Evolutionary conservation across 164 flowering plant genomes (phyloP).

Genomic region (Kingdonia uniflora): DNA sequence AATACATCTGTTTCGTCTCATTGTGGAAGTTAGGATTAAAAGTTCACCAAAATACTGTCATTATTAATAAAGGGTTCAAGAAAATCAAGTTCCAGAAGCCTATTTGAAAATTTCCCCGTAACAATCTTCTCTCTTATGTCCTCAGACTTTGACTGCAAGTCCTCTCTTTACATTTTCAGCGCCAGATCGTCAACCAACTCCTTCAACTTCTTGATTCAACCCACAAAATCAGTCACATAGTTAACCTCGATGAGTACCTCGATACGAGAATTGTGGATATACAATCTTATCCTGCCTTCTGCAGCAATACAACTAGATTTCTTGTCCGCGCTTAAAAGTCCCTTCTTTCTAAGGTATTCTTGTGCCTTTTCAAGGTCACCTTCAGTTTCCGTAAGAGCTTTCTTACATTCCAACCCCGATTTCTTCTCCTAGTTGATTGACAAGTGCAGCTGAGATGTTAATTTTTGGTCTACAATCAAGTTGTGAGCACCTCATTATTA

Average conservation of each 20-base stretch:
- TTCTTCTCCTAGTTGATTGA: constrained; percentile 88
- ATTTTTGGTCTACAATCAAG: constrained; percentile 46
- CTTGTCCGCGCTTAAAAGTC: too few species aligned
- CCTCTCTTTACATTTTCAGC: constrained; percentile 93
- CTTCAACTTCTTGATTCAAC: constrained; percentile 74
- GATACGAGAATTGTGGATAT: constrained; percentile 87
- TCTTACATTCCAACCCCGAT: constrained; percentile 99
- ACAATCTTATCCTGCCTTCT: constrained; percentile 85
- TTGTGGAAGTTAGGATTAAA: too few species aligned
- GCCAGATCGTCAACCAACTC: constrained; percentile 92
- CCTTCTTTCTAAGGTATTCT: too few species aligned
- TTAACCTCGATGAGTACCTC: constrained; percentile 93
- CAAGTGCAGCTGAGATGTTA: constrained; percentile 75
- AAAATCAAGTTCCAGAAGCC: constrained; percentile 88
- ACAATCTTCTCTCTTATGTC: constrained; percentile 81
- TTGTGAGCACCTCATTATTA: background rate
- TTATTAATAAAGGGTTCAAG: constrained; percentile 85
- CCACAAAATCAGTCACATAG: constrained; percentile 96
- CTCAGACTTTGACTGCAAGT: constrained; percentile 79
- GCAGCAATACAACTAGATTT: too few species aligned
- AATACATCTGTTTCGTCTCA: too few species aligned
- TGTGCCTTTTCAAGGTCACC: too few species aligned
- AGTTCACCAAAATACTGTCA: constrained; percentile 67
- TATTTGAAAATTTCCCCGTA: constrained; percentile 78
- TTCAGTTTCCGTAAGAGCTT: constrained; percentile 88